These are phyloP conservation scores for Penicillium freii DNA, from an alignment of 2,329 filamentous ascomycete species.

Conservation along the genomic window DNA sequence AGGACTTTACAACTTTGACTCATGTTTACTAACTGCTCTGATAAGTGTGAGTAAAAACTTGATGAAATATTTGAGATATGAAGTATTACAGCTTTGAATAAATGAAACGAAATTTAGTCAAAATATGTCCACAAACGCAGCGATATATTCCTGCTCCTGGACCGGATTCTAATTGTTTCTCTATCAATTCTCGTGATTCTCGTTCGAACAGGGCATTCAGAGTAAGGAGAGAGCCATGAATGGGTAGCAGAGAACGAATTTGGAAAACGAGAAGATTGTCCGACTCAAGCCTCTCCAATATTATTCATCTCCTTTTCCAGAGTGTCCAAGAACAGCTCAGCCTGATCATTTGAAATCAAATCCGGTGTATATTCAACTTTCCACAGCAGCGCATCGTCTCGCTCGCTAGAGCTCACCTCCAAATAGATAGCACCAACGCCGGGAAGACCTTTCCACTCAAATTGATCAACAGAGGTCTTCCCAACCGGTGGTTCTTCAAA, in stretches of 20 bases:
- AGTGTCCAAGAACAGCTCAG: neutral
- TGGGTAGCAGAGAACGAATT: neutral
- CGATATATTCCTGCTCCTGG: no score
- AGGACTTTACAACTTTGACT: neutral
- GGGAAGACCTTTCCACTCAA: neutral
- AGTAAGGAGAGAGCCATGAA: neutral
- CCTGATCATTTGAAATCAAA: neutral
- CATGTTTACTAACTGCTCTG: neutral
- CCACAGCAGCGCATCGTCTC: neutral
- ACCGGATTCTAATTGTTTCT: neutral
- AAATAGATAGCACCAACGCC: neutral
- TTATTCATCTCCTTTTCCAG: neutral
- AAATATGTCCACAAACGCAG: no score
- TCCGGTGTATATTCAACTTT: neutral
- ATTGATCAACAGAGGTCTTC: neutral
- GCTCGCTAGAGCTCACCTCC: neutral
- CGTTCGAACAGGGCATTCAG: neutral
- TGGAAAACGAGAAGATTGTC: neutral
- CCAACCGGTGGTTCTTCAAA: neutral
- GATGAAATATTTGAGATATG: neutral
- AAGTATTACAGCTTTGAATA: neutral
- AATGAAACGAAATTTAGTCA: neutral
- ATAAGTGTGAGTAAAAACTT: neutral
- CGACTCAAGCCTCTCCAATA: neutral
- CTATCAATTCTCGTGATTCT: neutral